Evolutionary conservation across 768 basidiomycete genomes (phyloP).

Genomic region (Boletus insuetus): DNA sequence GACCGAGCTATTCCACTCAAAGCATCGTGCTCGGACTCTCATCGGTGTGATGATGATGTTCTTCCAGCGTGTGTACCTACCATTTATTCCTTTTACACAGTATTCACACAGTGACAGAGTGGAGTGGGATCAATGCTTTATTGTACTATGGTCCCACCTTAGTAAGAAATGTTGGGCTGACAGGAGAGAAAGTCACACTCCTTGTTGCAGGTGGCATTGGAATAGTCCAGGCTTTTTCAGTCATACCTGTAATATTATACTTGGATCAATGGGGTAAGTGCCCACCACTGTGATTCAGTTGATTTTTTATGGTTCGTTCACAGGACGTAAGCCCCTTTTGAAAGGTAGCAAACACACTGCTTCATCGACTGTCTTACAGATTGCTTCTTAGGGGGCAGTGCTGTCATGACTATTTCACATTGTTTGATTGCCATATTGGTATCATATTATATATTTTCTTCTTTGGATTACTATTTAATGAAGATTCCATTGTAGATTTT

Average conservation of each 20-base stretch:
- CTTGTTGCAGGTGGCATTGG: constrained; percentile 78
- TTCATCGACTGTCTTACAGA: not conserved
- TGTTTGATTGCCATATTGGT: constrained; percentile 64
- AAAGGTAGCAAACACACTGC: constrained; percentile 35
- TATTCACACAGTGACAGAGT: constrained; percentile 46
- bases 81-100: not conserved
- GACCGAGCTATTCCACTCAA: constrained; percentile 51
- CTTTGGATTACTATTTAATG: not conserved
- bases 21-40: constrained; percentile 59
- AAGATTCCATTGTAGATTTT: constrained; percentile 36
- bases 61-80: constrained; percentile 64
- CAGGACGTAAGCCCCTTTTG: constrained; percentile 65
- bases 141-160: constrained; percentile 81
- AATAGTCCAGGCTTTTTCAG: constrained; percentile 73
- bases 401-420: constrained; percentile 64
- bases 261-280: constrained; percentile 62
- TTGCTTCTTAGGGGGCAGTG: constrained; percentile 46
- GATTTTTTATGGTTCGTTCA: not conserved
- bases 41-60: constrained; percentile 77
- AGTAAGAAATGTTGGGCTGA: constrained; percentile 59
- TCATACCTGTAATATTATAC: constrained; percentile 67
- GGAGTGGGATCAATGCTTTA: constrained; percentile 84
- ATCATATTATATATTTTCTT: constrained; percentile 1
- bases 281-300: not conserved
- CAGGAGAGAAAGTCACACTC: constrained; percentile 56